Evolutionary conservation across 495 filamentous ascomycete genomes (phyloP).

Genomic region (Saxophila tyrrhenica): DNA sequence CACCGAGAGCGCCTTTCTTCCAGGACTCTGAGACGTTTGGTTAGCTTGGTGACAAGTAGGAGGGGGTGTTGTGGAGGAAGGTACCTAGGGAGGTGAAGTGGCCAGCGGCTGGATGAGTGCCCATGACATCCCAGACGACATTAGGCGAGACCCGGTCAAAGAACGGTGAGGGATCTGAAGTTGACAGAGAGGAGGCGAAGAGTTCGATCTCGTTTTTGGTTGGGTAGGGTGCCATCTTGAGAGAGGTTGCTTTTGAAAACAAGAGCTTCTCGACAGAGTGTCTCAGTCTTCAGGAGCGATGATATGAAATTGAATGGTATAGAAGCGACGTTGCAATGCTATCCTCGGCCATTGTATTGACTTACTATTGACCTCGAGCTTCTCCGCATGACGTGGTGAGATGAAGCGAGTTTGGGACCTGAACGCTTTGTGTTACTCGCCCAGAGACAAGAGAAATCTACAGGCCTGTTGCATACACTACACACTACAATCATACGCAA

Average conservation of each 20-base stretch:
- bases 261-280: no score
- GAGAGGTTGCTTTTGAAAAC: background rate
- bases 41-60: no score
- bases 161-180: constrained; percentile 12
- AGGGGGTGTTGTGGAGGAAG: no score
- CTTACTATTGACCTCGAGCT: background rate
- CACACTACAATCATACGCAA: no score
- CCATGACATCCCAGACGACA: constrained; percentile 22
- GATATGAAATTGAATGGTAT: no score
- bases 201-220: constrained; percentile 8
- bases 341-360: no score
- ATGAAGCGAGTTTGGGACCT: no score
- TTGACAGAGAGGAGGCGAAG: constrained; percentile 7
- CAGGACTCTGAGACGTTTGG: constrained; percentile 5
- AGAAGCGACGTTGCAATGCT: no score
- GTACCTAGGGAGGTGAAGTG: constrained; percentile 16
- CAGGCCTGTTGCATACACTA: no score
- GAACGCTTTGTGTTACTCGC: no score
- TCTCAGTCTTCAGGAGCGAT: no score
- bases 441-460: no score
- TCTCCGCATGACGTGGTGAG: background rate
- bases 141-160: constrained; percentile 17
- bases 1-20: constrained; percentile 14
- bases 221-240: constrained; percentile 4
- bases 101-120: constrained; percentile 19